Evolutionary conservation across 1,139 yeast species (phyloP).

Genomic region (Geotrichum phurueaensis): DNA sequence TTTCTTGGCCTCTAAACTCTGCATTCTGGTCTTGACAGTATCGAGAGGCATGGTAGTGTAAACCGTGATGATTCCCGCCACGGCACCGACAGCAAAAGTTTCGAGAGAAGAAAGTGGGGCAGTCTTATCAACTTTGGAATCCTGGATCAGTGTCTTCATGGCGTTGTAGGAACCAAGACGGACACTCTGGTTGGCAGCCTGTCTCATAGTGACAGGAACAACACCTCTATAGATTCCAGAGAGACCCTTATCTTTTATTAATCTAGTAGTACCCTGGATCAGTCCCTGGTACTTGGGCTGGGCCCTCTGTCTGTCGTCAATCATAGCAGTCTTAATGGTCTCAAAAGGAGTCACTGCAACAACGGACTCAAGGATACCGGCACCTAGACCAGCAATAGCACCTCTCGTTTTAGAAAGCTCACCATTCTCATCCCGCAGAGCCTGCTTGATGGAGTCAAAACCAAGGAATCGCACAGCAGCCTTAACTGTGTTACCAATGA

Average conservation of each 20-base stretch:
- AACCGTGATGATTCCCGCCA: constrained; percentile 90
- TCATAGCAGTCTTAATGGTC: constrained; percentile 90
- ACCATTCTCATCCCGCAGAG: constrained; percentile 77
- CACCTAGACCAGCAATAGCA: constrained; percentile 91
- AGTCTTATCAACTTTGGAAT: constrained; percentile 44
- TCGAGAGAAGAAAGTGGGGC: constrained; percentile 72
- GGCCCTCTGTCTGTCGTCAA: constrained; percentile 78
- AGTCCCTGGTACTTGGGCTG: constrained; percentile 71
- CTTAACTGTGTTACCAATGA: constrained; percentile 90
- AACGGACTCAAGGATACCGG: constrained; percentile 86
- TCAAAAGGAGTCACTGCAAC: constrained; percentile 96
- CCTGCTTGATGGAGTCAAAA: constrained; percentile 75
- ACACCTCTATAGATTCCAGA: constrained; percentile 83
- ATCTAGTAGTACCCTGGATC: constrained; percentile 53
- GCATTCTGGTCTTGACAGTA: constrained; percentile 97
- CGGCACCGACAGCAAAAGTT: constrained; percentile 85
- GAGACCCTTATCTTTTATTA: constrained; percentile 72
- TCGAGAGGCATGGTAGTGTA: constrained; percentile 97
- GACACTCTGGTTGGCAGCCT: constrained; percentile 93
- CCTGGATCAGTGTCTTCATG: constrained; percentile 72
- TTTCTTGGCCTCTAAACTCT: constrained; percentile 74
- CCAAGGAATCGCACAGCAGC: constrained; percentile 93
- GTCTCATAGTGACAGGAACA: constrained; percentile 88
- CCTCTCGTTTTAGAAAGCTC: constrained; percentile 86
- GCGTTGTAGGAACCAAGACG: constrained; percentile 89